phyloP scores from a whole-genome alignment of 2,329 filamentous ascomycete genomes.

The Thelonectria discophora region DNA sequence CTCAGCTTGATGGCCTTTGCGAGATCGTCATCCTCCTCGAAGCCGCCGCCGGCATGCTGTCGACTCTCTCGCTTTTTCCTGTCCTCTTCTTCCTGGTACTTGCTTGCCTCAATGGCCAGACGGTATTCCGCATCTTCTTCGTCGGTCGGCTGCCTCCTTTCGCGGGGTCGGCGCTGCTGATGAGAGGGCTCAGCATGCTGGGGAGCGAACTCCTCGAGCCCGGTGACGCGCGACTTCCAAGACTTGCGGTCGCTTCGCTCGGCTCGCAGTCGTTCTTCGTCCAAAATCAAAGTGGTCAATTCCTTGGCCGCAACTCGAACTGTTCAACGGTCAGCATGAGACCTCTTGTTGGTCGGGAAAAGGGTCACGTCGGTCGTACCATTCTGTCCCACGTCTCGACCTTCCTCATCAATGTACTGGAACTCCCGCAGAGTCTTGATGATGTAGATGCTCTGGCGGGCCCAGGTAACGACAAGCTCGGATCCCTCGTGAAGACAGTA shows the following conservation, averaged over 20 bases:
- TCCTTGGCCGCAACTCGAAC: conserved; percentile 97
- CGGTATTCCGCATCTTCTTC: conserved; percentile 92
- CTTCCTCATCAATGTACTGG: conserved; percentile 94
- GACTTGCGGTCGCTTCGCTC: conserved; percentile 91
- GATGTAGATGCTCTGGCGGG: conserved; percentile 96
- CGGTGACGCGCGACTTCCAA: conserved; percentile 96
- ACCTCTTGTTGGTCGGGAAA: not conserved
- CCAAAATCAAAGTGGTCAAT: conserved; percentile 87
- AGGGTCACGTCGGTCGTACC: conserved; percentile 63
- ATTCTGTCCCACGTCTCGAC: conserved; percentile 94
- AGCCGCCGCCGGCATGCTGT: conserved; percentile 56
- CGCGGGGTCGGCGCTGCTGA: conserved; percentile 55
- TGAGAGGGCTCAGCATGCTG: conserved; percentile 50
- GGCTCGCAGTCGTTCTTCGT: conserved; percentile 89
- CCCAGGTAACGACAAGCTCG: conserved; percentile 96
- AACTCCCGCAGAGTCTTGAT: conserved; percentile 99
- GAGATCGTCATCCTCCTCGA: conserved; percentile 83
- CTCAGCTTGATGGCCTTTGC: conserved; percentile 95
- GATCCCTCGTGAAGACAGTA: conserved; percentile 98
- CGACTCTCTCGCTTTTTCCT: conserved; percentile 74
- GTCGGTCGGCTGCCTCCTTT: conserved; percentile 64
- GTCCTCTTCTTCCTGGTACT: conserved; percentile 93
- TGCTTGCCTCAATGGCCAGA: conserved; percentile 93
- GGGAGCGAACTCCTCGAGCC: conserved; percentile 81
- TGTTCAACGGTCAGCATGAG: conserved; percentile 50